These are phyloP conservation scores for Agrocybe pediades DNA, from an alignment of 768 basidiomycete genomes.

Conservation along the genomic window DNA sequence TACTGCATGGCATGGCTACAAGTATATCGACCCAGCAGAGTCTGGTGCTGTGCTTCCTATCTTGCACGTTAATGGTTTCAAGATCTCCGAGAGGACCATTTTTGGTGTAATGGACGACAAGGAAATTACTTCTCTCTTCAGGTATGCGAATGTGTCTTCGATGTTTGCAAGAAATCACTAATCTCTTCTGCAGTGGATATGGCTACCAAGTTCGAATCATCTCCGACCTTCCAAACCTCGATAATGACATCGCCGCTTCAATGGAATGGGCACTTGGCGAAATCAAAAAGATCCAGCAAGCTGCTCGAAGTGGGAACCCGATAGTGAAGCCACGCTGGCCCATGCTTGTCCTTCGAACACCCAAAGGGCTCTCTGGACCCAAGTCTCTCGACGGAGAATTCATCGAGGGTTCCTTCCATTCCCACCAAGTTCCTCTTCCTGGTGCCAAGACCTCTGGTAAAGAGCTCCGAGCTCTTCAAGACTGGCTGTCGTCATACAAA, in stretches of 20 bases:
- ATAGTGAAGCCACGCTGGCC: conserved; percentile 93
- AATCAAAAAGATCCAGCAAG: conserved; percentile 76
- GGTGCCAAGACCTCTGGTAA: conserved; percentile 61
- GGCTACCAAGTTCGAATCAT: conserved; percentile 91
- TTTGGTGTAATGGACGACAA: conserved; percentile 90
- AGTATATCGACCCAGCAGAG: conserved; percentile 89
- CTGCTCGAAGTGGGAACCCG: conserved; percentile 75
- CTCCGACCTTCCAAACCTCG: conserved; percentile 63
- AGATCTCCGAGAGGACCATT: conserved; percentile 90
- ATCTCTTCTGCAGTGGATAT: conserved; percentile 53
- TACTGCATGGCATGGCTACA: conserved; percentile 82
- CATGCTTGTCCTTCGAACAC: conserved; percentile 81
- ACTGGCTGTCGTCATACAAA: conserved; percentile 76
- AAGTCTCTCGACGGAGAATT: conserved; percentile 65
- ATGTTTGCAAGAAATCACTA: not conserved
- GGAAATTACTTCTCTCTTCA: conserved; percentile 75
- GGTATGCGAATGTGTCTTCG: too few species aligned
- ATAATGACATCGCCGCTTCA: conserved; percentile 78
- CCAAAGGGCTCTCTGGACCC: conserved; percentile 81
- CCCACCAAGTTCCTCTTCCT: conserved; percentile 90
- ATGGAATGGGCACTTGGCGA: conserved; percentile 80
- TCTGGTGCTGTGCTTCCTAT: conserved; percentile 92
- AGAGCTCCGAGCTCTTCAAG: conserved; percentile 63
- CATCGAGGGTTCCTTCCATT: conserved; percentile 79
- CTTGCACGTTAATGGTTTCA: conserved; percentile 85